These are phyloP conservation scores for Suillus plorans DNA, from an alignment of 768 basidiomycete genomes.

Conservation along the genomic window DNA sequence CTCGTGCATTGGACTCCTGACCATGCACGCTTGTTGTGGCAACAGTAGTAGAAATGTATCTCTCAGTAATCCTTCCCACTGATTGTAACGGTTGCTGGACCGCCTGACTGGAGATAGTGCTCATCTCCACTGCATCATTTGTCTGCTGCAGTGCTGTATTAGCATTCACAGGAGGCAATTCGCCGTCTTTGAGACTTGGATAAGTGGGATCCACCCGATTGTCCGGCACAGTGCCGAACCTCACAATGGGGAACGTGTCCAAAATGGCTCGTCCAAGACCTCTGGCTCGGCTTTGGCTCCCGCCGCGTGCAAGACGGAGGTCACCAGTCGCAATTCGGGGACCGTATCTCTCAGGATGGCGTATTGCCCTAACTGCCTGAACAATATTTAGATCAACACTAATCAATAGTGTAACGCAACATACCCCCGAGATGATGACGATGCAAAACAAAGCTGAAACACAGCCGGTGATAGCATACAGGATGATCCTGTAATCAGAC, in stretches of 20 bases:
- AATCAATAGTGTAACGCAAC: conserved; percentile 24
- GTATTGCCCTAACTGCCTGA: conserved; percentile 76
- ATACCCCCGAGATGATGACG: conserved; percentile 82
- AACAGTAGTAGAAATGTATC: background rate
- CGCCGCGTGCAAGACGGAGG: conserved; percentile 31
- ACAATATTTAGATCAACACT: conserved; percentile 7
- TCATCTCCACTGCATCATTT: conserved; percentile 14
- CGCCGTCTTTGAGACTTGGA: conserved; percentile 32
- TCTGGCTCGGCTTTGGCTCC: conserved; percentile 67
- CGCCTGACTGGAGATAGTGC: background rate
- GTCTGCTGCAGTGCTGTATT: conserved; percentile 9
- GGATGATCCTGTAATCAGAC: conserved; percentile 55
- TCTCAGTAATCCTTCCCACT: conserved; percentile 1
- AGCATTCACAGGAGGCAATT: conserved; percentile 16
- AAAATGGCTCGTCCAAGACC: conserved; percentile 91
- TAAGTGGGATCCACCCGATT: conserved; percentile 7
- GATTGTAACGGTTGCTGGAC: background rate
- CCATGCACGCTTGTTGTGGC: background rate
- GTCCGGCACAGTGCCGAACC: conserved; percentile 53
- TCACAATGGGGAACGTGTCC: conserved; percentile 93
- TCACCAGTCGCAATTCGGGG: conserved; percentile 49
- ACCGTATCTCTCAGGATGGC: conserved; percentile 91
- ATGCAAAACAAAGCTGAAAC: conserved; percentile 83
- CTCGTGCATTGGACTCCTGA: conserved; percentile 6
- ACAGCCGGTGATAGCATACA: conserved; percentile 87